Evolutionary conservation across 768 basidiomycete species (phyloP), one percentile per base, ranked within the genome.

Genomic region (Termitomyces bulborhizus): DNA sequence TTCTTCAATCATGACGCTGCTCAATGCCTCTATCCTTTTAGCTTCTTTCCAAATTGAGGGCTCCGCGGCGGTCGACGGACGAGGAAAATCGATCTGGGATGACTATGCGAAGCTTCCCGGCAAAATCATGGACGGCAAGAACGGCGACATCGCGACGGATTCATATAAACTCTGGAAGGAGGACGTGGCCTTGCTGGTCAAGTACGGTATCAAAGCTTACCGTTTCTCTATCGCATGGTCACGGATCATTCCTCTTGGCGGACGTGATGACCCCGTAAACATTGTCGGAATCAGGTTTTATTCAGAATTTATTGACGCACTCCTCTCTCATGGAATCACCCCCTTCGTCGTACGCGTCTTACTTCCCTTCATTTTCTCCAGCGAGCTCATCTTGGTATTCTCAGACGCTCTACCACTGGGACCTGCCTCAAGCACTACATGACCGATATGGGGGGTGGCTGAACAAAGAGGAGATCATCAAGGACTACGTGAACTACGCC

Each of bases 201-300:
- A 74, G 36, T 86, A 88, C 59, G 85, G 86, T 34, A 82, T 84
- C 46, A 86, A 85, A 61, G 71, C 84, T 2, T 90, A 90, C 71
- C 80, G 88, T 21, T 90, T 91, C 70, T 88, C 85, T 4, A 73
- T 91, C 52, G 76, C 87, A 6, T 90, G 87, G 90, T 79, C 85
- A 11, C 78, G 88, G 27, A 78, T 90, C 60, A 86, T 90, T 56
- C 89, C 88, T 26, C 73, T 83, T 16, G 86, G 86, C 21, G 88
- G 88, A 18, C 77, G 84, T 21, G 73, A 85, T 58, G 88, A 90
- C 68, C 84, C 88, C 15, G 67, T 89, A 60, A 90, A 90, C 68
- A 77, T 80, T 53, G 69, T 76, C 55, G 88, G 88, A 21, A 83
- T 90, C 63, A 73, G 79, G 52, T 86, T 78, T 63, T 91, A 90